Percentiles rank a stretch among this genome's conserved stretches.
These are phyloP conservation scores for Kregervanrija fluxuum DNA, from an alignment of 805 yeast genomes.

Conservation along the genomic window DNA sequence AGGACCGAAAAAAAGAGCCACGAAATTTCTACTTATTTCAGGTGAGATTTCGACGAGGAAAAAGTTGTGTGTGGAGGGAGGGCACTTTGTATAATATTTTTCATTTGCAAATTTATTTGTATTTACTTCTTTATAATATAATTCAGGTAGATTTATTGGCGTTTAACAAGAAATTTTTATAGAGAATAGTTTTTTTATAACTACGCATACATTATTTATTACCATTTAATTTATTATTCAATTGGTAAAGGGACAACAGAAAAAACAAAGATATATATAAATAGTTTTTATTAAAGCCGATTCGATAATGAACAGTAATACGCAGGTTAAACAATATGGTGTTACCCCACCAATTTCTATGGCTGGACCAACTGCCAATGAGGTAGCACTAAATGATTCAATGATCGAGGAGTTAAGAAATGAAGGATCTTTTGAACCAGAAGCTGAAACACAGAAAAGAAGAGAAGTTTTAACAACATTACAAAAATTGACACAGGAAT, in stretches of 20 bases:
- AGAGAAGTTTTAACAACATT: slow-evolving; percentile 63
- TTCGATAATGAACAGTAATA: background rate
- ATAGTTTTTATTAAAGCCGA: background rate
- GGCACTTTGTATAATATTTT: too few relatives aligned
- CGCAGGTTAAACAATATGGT: slow-evolving; percentile 39
- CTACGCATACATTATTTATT: background rate
- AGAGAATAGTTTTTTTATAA: too few relatives aligned
- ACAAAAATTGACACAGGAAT: slow-evolving; percentile 70
- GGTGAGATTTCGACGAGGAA: background rate
- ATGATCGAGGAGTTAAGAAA: slow-evolving; percentile 72
- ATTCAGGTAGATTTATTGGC: too few relatives aligned
- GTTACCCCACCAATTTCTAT: slow-evolving; percentile 79
- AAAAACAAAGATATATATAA: background rate
- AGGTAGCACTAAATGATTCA: slow-evolving; percentile 65
- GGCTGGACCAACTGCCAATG: slow-evolving; percentile 80
- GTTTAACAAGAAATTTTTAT: too few relatives aligned
- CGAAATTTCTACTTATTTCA: background rate
- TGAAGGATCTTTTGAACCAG: slow-evolving; percentile 86
- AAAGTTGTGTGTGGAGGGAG: too few relatives aligned
- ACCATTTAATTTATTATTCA: background rate
- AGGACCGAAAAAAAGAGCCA: background rate
- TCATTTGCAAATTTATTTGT: too few relatives aligned
- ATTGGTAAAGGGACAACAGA: background rate
- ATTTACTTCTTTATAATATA: too few relatives aligned
- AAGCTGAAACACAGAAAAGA: slow-evolving; percentile 74